A percentile compares a stretch with the other conserved stretches of the same genome.
phyloP scores from a whole-genome alignment of 2,329 filamentous ascomycete genomes.

The Hymenotorrendiella dingleyae region DNA sequence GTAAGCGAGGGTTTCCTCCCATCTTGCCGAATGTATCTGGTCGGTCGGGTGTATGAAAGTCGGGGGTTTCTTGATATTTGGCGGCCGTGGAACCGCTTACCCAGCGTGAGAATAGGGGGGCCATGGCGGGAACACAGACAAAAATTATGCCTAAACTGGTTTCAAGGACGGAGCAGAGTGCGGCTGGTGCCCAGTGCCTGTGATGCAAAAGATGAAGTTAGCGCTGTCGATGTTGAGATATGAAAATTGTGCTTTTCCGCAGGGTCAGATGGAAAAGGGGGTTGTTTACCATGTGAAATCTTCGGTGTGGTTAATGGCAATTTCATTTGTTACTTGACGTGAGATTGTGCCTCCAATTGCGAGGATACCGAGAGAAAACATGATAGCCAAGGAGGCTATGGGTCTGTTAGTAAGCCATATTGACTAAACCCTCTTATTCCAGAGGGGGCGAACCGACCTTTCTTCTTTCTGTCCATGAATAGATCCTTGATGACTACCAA shows the following conservation, averaged over 20 bases:
- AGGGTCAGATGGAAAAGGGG: background rate
- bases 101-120: conserved; percentile 7
- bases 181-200: conserved; percentile 14
- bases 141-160: conserved; percentile 12
- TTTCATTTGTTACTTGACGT: conserved; percentile 9
- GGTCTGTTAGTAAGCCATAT: background rate
- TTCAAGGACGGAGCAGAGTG: conserved; percentile 12
- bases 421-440: background rate
- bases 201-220: too few species aligned
- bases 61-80: conserved; percentile 2
- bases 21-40: conserved; percentile 8
- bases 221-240: too few species aligned
- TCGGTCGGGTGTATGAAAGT: too few species aligned
- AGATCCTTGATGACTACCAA: conserved; percentile 8
- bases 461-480: conserved; percentile 9
- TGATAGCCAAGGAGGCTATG: conserved; percentile 5
- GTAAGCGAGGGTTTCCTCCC: conserved; percentile 3
- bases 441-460: conserved; percentile 2
- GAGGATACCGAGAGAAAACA: conserved; percentile 10
- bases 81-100: conserved; percentile 3
- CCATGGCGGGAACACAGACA: conserved; percentile 13
- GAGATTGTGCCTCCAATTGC: conserved; percentile 11
- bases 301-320: conserved; percentile 1
- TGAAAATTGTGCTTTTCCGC: background rate
- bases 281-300: conserved; percentile 11